These are phyloP conservation scores for Alternaria viburni DNA, from an alignment of 2,329 filamentous ascomycete genomes.

Conservation along the genomic window DNA sequence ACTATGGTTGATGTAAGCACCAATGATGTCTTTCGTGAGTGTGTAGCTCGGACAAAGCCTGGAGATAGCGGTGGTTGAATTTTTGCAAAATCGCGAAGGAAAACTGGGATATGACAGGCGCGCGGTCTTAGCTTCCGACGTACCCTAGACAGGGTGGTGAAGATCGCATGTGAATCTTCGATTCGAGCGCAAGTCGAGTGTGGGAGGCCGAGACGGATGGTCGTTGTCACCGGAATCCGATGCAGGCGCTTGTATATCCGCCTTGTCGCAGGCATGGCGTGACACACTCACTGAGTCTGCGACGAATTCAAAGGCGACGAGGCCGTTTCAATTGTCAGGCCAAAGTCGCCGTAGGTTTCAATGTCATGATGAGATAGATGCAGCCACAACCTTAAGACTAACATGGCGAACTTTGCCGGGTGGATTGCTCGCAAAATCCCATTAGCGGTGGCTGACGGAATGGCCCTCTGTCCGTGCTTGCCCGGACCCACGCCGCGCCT, in stretches of 20 bases:
- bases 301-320: neutral
- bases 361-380: neutral
- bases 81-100: neutral
- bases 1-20: conserved; percentile 17
- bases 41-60: conserved; percentile 25
- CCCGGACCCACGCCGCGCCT: conserved; percentile 13
- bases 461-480: conserved; percentile 4
- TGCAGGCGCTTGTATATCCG: conserved; percentile 9
- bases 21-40: conserved; percentile 15
- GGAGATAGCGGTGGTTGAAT: conserved; percentile 12
- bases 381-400: neutral
- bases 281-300: conserved; percentile 7
- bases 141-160: neutral
- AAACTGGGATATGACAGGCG: conserved; percentile 1
- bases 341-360: neutral
- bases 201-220: conserved; percentile 20
- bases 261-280: conserved; percentile 12
- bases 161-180: conserved; percentile 4
- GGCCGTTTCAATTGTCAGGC: neutral
- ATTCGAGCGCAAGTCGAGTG: neutral
- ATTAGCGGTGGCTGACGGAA: conserved; percentile 16
- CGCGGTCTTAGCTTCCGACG: neutral
- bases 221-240: conserved; percentile 15
- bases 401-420: conserved; percentile 8
- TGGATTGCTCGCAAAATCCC: neutral